Conservation (phyloP, 202 grass and related monocot genomes). For the Setaria viridis region DNA sequence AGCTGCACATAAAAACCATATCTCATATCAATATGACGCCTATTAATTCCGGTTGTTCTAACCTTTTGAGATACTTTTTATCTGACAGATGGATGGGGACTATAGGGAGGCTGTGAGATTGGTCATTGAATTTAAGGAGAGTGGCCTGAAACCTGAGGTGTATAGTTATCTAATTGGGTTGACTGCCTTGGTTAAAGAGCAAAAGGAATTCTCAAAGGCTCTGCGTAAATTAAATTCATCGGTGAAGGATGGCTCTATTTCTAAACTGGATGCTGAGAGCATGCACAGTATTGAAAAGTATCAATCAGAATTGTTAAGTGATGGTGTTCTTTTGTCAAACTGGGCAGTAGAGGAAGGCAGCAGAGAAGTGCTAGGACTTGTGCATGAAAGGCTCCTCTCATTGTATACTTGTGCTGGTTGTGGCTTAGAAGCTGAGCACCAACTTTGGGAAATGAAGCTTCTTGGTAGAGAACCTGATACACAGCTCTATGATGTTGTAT, state of each 20-base stretch:
- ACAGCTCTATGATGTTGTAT: conserved; percentile 87
- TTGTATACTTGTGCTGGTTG: conserved; percentile 85
- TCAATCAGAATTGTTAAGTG: conserved; percentile 66
- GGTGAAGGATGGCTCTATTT: conserved; percentile 64
- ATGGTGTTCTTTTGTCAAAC: conserved; percentile 82
- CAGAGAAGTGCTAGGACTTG: conserved; percentile 62
- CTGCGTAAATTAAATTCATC: conserved; percentile 79
- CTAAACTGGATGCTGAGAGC: conserved; percentile 63
- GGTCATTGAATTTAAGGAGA: conserved; percentile 87
- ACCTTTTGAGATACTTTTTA: conserved; percentile 34
- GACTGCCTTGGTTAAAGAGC: conserved; percentile 96
- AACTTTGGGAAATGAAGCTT: conserved; percentile 93
- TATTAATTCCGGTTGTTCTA: not conserved
- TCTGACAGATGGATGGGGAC: conserved; percentile 82
- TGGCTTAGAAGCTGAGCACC: conserved; percentile 81
- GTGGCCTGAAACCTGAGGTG: conserved; percentile 79
- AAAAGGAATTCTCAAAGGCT: conserved; percentile 92
- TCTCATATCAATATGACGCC: not conserved
- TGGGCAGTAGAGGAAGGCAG: conserved; percentile 83
- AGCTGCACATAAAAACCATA: conserved; percentile 14
- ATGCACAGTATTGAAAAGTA: conserved; percentile 66
- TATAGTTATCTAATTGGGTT: conserved; percentile 93
- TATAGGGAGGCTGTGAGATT: conserved; percentile 73
- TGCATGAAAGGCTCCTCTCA: conserved; percentile 86
- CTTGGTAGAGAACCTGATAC: conserved; percentile 87